phyloP scores from a whole-genome alignment of 805 yeast species.

The Tetrapisispora pingtungensis region DNA sequence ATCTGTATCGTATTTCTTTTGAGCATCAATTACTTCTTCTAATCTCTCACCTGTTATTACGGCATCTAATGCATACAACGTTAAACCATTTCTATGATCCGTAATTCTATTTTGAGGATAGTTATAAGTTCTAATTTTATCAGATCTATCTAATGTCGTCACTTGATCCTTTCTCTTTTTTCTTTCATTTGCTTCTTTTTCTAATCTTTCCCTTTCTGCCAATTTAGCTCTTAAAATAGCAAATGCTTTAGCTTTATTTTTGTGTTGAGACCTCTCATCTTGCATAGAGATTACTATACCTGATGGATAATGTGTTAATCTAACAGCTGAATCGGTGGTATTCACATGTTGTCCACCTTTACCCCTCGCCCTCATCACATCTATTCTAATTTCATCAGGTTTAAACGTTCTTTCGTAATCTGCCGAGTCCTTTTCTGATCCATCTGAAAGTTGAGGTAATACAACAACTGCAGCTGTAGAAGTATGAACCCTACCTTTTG shows the following conservation, averaged over 20 bases:
- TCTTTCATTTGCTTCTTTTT: constrained; percentile 54
- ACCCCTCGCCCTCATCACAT: constrained; percentile 96
- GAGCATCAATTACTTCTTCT: constrained; percentile 45
- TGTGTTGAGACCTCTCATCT: constrained; percentile 91
- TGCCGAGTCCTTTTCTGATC: constrained; percentile 37
- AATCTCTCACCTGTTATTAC: constrained; percentile 51
- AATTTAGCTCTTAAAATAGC: constrained; percentile 70
- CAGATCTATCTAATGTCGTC: constrained; percentile 78
- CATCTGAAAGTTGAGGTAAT: constrained; percentile 66
- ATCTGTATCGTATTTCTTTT: constrained; percentile 38
- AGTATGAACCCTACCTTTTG: constrained; percentile 89
- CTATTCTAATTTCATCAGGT: constrained; percentile 83
- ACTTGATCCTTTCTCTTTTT: constrained; percentile 73
- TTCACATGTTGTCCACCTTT: constrained; percentile 98
- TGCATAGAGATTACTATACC: constrained; percentile 86
- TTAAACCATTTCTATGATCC: constrained; percentile 81
- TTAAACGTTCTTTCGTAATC: constrained; percentile 61
- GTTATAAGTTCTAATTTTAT: constrained; percentile 88
- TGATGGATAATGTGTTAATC: constrained; percentile 84
- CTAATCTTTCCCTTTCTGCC: constrained; percentile 67
- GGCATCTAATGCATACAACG: constrained; percentile 65
- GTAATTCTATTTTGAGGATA: constrained; percentile 88
- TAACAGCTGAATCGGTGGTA: constrained; percentile 93
- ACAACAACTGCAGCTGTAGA: constrained; percentile 95
- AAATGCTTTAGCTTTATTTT: constrained; percentile 87